These are phyloP conservation scores for Metschnikowia orientalis DNA, from an alignment of 805 yeast genomes.

Conservation along the genomic window DNA sequence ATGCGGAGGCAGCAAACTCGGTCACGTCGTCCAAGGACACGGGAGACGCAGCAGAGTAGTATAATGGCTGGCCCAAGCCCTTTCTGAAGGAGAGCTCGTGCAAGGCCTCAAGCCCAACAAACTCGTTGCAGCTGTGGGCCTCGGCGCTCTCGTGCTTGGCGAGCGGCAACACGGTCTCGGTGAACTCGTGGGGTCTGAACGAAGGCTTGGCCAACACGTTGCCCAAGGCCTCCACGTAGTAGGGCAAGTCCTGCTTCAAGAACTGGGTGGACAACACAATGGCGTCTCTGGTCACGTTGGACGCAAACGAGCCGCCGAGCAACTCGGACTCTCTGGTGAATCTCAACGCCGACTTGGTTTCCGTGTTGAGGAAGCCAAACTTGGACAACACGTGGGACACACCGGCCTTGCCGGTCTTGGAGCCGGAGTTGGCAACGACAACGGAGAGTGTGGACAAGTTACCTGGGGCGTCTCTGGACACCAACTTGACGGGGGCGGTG, in stretches of 20 bases:
- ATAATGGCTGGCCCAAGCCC: slow-evolving; percentile 83
- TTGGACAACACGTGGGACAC: slow-evolving; percentile 79
- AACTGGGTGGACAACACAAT: slow-evolving; percentile 77
- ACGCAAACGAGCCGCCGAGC: slow-evolving; percentile 75
- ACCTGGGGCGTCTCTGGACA: slow-evolving; percentile 56
- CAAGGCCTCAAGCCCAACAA: slow-evolving; percentile 69
- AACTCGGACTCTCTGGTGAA: slow-evolving; percentile 92
- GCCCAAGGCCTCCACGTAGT: slow-evolving; percentile 81
- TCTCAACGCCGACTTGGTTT: slow-evolving; percentile 81
- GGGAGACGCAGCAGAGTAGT: slow-evolving; percentile 61
- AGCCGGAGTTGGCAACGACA: slow-evolving; percentile 77
- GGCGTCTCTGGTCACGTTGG: slow-evolving; percentile 77
- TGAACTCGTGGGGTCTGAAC: slow-evolving; percentile 78
- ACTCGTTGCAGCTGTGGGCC: slow-evolving; percentile 48
- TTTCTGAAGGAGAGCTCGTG: slow-evolving; percentile 78
- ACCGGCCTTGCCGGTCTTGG: slow-evolving; percentile 73
- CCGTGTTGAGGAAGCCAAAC: slow-evolving; percentile 80
- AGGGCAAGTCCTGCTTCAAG: slow-evolving; percentile 85
- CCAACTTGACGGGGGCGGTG: slow-evolving; percentile 44
- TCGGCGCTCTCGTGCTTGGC: slow-evolving; percentile 60
- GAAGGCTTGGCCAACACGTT: slow-evolving; percentile 65
- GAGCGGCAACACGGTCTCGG: slow-evolving; percentile 77
- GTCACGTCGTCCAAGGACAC: slow-evolving; percentile 60
- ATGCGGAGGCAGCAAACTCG: slow-evolving; percentile 61
- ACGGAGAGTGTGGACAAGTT: slow-evolving; percentile 74